Conservation (phyloP, 1,284 basidiomycete genomes). For the Cryptococcus amylolentus region DNA sequence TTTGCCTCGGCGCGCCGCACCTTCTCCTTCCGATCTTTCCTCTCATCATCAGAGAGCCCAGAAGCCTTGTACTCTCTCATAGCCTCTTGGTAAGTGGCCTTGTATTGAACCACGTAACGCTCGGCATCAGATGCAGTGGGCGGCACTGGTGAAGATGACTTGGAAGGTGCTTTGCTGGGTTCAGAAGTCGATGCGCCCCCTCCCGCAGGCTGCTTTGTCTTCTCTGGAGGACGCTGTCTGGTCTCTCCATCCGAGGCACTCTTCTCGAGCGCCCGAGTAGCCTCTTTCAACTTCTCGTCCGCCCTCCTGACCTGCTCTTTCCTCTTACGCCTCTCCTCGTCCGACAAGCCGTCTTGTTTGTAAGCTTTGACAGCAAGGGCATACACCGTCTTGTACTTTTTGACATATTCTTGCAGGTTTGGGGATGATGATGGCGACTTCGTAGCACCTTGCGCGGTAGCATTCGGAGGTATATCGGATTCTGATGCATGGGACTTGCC, state of each 20-base stretch:
- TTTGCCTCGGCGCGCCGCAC: neutral
- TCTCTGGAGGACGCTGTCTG: neutral
- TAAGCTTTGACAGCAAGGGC: constrained; percentile 1
- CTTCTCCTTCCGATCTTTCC: neutral
- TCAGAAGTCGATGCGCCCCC: neutral
- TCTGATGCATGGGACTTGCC: no score
- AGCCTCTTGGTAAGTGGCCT: neutral
- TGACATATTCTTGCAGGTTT: neutral
- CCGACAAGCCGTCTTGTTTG: neutral
- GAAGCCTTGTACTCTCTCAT: neutral
- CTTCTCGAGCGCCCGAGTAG: neutral
- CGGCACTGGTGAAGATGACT: neutral
- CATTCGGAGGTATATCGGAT: no score
- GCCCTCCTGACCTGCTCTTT: constrained; percentile 1
- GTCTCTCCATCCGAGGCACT: neutral
- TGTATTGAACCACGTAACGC: neutral
- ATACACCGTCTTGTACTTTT: constrained; percentile 3
- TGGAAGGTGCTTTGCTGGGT: neutral
- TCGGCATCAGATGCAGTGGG: neutral
- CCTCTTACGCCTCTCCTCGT: neutral
- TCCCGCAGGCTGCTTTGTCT: neutral
- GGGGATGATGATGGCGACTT: neutral
- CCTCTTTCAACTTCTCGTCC: constrained; percentile 2
- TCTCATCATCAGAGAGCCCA: neutral
- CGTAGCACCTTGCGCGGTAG: no score